These are phyloP conservation scores for Leccinum incarnatum DNA, from an alignment of 768 basidiomycete species.

Conservation along the genomic window DNA sequence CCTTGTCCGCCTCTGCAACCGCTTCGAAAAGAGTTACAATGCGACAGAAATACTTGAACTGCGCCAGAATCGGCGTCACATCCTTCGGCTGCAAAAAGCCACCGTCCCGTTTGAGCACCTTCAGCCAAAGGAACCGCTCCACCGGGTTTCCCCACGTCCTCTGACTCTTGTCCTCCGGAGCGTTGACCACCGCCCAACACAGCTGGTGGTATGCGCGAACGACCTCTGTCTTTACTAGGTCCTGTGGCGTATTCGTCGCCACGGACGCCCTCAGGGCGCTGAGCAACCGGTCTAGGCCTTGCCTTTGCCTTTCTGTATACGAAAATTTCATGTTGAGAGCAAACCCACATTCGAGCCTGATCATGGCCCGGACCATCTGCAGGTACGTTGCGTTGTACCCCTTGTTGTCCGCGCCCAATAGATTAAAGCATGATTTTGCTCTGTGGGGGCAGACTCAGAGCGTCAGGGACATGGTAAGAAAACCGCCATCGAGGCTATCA, in stretches of 20 bases:
- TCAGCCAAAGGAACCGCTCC: neutral
- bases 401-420: too few relatives aligned
- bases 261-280: neutral
- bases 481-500: too few relatives aligned
- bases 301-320: neutral
- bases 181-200: neutral
- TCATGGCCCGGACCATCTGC: neutral
- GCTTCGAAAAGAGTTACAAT: neutral
- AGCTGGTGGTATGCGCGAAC: neutral
- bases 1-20: neutral
- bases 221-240: neutral
- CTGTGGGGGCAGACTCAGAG: too few relatives aligned
- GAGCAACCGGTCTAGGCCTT: neutral
- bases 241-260: neutral
- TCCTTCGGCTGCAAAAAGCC: neutral
- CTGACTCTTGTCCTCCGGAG: neutral
- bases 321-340: neutral
- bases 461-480: too few relatives aligned
- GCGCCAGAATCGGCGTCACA: neutral
- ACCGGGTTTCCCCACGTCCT: neutral
- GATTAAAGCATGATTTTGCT: too few relatives aligned
- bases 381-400: neutral
- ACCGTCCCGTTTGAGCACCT: neutral
- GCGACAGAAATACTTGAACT: neutral
- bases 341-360: neutral